Evolutionary conservation across 2,329 filamentous ascomycete genomes (phyloP), one percentile per base, ranked within the genome.

Genomic region (Rhynchosporium graminicola): DNA sequence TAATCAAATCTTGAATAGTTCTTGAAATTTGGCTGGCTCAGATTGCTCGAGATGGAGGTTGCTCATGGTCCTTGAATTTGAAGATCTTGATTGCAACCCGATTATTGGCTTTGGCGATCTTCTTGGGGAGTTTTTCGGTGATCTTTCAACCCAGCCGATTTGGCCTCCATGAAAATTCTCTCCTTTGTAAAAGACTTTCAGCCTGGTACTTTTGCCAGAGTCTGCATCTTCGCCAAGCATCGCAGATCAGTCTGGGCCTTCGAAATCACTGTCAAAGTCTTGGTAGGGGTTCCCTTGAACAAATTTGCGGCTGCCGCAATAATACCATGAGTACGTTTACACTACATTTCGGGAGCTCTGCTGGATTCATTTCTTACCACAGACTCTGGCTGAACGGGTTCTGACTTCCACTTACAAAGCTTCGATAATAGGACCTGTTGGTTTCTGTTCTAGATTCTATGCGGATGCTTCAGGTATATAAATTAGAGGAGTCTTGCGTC

Each of bases 1-100:
- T 73, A 76, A 82, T 2, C 81, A 70, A 5, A 74, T 67, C 12
- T 72, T 74, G 65, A 81, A 81, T 8, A 79, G 79, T 3, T 73
- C 66, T 1, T 63, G 54, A 69, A 82, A 80, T 4, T 57, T 69
- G 9, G 74, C 76, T 0, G 67, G 67, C 62, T 79, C 76, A 20
- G 73, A 72, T 7, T 70, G 62, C 59, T 79, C 75, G 15, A 81
- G 71, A 61, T 76, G 75, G 72, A 3, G 75, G 73, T 72, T 80
- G 80, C 9, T 69, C 68, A 31, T 63, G 63, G 67, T 81, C 78
- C 67, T 79, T 80, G 73, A 78, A 67, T 73, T 80, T 80, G 77
- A 74, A 81, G 26, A 80, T 71, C 63, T 76, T 78, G 72, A 82
- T 78, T 62, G 79, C 78, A 13, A 77, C 74, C 3, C 75, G 73